A percentile compares a stretch with the other conserved stretches of the same genome.
Conservation (phyloP, 2,329 filamentous ascomycete species). For the Endocalyx cinctus region DNA sequence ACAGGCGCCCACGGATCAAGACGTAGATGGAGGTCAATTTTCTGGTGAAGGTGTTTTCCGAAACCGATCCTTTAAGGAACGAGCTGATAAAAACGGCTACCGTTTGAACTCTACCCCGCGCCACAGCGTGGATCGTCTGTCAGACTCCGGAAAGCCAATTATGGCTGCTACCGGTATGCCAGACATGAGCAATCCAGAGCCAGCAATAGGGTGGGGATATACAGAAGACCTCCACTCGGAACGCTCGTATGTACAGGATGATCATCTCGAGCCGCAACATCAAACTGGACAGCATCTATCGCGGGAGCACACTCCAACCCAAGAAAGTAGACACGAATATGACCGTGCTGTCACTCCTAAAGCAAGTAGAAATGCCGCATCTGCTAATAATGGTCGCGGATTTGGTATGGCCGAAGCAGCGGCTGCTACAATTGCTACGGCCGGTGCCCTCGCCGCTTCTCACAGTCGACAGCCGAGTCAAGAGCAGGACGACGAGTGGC, state of each 20-base stretch:
- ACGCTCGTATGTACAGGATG: constrained; percentile 73
- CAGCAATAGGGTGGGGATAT: constrained; percentile 66
- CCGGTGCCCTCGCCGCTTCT: constrained; percentile 39
- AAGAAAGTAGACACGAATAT: constrained; percentile 22
- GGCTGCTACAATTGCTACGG: constrained; percentile 48
- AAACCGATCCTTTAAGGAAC: constrained; percentile 63
- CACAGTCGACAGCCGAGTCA: constrained; percentile 52
- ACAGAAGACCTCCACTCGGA: constrained; percentile 48
- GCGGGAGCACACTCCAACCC: constrained; percentile 28
- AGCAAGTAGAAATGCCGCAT: constrained; percentile 21
- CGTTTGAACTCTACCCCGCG: constrained; percentile 52
- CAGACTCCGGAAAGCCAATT: constrained; percentile 45
- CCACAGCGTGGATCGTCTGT: constrained; percentile 55
- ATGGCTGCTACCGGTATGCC: constrained; percentile 69
- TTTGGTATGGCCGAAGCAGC: constrained; percentile 43
- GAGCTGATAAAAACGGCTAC: constrained; percentile 52
- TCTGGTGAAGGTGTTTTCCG: constrained; percentile 49
- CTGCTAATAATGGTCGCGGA: constrained; percentile 31
- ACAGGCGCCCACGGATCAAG: constrained; percentile 31
- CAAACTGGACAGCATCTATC: constrained; percentile 25
- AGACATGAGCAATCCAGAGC: constrained; percentile 64
- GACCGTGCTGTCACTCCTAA: constrained; percentile 26
- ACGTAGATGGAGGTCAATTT: constrained; percentile 34
- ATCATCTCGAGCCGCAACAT: constrained; percentile 49
- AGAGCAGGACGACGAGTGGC: constrained; percentile 62